Evolutionary conservation across 352 stramenopile genomes (phyloP).

Genomic region (Phytophthora pluvialis): DNA sequence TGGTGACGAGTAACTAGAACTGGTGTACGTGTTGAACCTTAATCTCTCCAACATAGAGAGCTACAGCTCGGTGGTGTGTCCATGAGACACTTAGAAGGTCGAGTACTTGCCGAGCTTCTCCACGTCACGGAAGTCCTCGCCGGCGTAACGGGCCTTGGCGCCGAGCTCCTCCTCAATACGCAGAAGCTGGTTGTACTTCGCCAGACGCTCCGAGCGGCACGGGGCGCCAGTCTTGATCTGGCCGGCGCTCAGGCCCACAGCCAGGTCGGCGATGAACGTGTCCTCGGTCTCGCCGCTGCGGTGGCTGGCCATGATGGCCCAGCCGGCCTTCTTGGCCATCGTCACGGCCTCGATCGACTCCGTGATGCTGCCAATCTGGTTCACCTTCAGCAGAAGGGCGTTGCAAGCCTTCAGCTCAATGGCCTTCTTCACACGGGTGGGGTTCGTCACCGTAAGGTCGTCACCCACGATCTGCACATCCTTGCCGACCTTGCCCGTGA

Average conservation of each 20-base stretch:
- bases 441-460: constrained; percentile 99
- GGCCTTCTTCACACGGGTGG: constrained; percentile 94
- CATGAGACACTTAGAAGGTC: neutral
- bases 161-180: constrained; percentile 98
- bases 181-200: constrained; percentile 99
- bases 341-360: constrained; percentile 99
- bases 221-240: constrained; percentile 99
- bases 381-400: constrained; percentile 99
- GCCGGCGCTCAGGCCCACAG: constrained; percentile 97
- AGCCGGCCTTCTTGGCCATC: constrained; percentile 98
- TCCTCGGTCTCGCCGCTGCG: constrained; percentile 99
- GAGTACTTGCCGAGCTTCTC: too few species aligned
- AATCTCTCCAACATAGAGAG: constrained; percentile 9
- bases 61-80: constrained; percentile 15
- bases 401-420: constrained; percentile 95
- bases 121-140: constrained; percentile 87
- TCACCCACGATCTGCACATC: constrained; percentile 98
- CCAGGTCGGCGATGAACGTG: constrained; percentile 99
- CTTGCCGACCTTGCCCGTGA: constrained; percentile 84
- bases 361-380: constrained; percentile 99
- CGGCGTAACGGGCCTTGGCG: constrained; percentile 69
- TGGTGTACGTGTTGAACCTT: constrained; percentile 32
- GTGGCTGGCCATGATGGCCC: constrained; percentile 99
- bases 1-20: constrained; percentile 27
- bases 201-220: constrained; percentile 96